Evolutionary conservation across 768 basidiomycete genomes (phyloP).

Genomic region (Hydnum rufescens): DNA sequence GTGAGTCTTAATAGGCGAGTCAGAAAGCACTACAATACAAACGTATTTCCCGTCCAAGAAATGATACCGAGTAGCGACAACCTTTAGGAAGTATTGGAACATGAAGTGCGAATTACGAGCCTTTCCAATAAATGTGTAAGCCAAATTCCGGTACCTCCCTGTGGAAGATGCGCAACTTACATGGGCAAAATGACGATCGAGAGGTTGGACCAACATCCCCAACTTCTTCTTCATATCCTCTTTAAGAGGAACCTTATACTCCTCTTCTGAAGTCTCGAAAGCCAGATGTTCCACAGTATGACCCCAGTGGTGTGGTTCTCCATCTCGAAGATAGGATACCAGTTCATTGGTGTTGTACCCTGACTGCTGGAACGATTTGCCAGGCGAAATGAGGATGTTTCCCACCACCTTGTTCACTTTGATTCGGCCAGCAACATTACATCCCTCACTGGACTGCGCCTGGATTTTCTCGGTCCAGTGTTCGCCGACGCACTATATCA

Average conservation of each 20-base stretch:
- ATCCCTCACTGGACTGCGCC: slow-evolving; percentile 85
- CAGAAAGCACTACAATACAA: slow-evolving; percentile 14
- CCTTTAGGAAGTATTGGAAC: slow-evolving; percentile 99
- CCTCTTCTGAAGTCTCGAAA: slow-evolving; percentile 34
- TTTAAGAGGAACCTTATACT: slow-evolving; percentile 9
- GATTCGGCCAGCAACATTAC: slow-evolving; percentile 78
- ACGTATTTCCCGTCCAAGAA: slow-evolving; percentile 58
- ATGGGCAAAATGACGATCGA: slow-evolving; percentile 38
- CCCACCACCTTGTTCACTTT: slow-evolving; percentile 95
- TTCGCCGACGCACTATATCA: slow-evolving; percentile 63
- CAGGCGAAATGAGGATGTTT: slow-evolving; percentile 87
- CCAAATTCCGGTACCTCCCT: slow-evolving; percentile 14
- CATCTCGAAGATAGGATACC: slow-evolving; percentile 82
- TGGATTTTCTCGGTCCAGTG: slow-evolving; percentile 89
- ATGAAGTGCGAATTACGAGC: slow-evolving; percentile 70
- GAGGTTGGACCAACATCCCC: slow-evolving; percentile 54
- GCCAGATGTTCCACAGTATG: slow-evolving; percentile 66
- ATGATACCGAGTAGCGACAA: slow-evolving; percentile 86
- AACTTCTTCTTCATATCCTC: slow-evolving; percentile 32
- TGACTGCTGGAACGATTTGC: slow-evolving; percentile 82
- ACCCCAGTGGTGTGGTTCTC: slow-evolving; percentile 82
- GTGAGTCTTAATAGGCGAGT: neutral
- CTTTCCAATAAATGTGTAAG: slow-evolving; percentile 21
- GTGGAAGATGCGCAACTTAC: slow-evolving; percentile 21
- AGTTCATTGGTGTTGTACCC: slow-evolving; percentile 65